Percentiles rank a stretch among this genome's conserved stretches.
phyloP scores from a whole-genome alignment of 257 asterid genomes.

The Forsythia viridissima region DNA sequence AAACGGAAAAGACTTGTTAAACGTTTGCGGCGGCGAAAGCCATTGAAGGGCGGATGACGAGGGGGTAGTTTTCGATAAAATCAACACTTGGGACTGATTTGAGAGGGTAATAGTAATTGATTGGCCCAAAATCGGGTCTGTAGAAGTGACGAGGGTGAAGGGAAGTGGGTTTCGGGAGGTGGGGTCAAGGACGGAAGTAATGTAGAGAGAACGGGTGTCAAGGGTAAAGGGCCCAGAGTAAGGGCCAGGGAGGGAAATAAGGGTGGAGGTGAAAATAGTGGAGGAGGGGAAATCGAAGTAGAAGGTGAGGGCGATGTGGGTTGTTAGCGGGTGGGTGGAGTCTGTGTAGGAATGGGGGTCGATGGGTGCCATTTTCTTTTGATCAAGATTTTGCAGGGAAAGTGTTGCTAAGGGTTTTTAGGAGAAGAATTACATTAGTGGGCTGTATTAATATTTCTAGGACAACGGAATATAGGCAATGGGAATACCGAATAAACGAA shows the following conservation, averaged over 20 bases:
- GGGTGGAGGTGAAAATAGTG: conserved; percentile 71
- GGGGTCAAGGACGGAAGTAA: conserved; percentile 61
- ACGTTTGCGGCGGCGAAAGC: conserved; percentile 88
- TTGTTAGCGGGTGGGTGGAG: conserved; percentile 77
- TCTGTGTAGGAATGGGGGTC: conserved; percentile 95
- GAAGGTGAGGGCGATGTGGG: conserved; percentile 76
- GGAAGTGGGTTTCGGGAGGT: conserved; percentile 51
- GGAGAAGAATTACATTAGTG: neutral
- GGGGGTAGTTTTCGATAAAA: conserved; percentile 56
- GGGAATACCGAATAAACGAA: too few species aligned
- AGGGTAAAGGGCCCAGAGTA: conserved; percentile 66
- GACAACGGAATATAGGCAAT: too few species aligned
- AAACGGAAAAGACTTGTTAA: conserved; percentile 70
- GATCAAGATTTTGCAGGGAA: neutral
- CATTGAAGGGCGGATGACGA: conserved; percentile 84
- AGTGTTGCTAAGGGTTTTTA: neutral
- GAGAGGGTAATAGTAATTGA: conserved; percentile 54
- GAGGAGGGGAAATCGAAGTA: conserved; percentile 84
- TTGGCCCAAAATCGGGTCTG: conserved; percentile 64
- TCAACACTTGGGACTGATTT: conserved; percentile 52
- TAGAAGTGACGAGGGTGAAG: conserved; percentile 43
- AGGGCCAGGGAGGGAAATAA: conserved; percentile 64
- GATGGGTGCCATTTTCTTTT: conserved; percentile 57
- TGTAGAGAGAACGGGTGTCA: conserved; percentile 77
- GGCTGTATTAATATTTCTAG: too few species aligned